These are phyloP conservation scores for Lactarius sanguifluus DNA, from an alignment of 768 basidiomycete genomes.

Conservation along the genomic window DNA sequence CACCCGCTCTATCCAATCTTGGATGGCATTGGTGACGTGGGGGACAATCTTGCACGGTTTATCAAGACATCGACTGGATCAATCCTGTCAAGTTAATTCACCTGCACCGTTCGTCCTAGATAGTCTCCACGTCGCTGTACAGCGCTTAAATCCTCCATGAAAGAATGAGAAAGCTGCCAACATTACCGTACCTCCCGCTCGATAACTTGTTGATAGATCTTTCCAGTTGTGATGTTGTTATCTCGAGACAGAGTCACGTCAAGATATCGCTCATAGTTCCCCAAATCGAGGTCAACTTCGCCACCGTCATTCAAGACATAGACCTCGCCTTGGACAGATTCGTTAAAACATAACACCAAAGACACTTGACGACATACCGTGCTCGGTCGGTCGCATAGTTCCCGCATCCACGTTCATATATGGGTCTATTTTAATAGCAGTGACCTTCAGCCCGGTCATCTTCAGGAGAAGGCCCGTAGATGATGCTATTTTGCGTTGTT, in stretches of 20 bases:
- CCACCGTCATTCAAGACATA: constrained; percentile 98
- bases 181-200: constrained; percentile 79
- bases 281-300: constrained; percentile 95
- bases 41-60: constrained; percentile 71
- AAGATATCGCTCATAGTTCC: constrained; percentile 98
- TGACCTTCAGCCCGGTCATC: constrained; percentile 93
- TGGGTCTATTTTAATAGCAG: constrained; percentile 99
- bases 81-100: constrained; percentile 35
- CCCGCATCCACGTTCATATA: constrained; percentile 99
- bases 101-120: constrained; percentile 96
- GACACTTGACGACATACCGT: constrained; percentile 55
- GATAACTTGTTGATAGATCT: constrained; percentile 96
- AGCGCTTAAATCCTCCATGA: constrained; percentile 14
- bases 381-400: constrained; percentile 97
- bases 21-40: constrained; percentile 94
- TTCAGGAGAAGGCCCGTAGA: constrained; percentile 95
- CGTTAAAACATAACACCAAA: constrained; percentile 13
- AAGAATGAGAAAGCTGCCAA: neutral
- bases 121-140: constrained; percentile 78
- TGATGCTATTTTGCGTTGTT: constrained; percentile 60
- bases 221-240: constrained; percentile 98
- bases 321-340: constrained; percentile 69
- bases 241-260: constrained; percentile 91
- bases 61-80: constrained; percentile 10
- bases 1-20: constrained; percentile 98